These are phyloP conservation scores for Nasturtium officinale DNA, from an alignment of 345 rosid genomes.

Conservation along the genomic window DNA sequence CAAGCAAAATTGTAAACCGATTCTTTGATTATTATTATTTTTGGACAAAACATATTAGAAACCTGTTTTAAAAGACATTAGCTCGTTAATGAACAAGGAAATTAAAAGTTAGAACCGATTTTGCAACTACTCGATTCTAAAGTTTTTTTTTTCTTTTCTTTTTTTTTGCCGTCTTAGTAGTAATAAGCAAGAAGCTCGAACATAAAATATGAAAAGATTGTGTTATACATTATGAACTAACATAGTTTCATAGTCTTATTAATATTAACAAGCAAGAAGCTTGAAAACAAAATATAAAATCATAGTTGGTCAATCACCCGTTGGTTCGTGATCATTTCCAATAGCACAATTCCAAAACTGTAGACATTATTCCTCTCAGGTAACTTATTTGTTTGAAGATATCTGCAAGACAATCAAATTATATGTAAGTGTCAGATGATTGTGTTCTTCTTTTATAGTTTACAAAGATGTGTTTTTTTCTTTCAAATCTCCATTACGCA, in stretches of 20 bases:
- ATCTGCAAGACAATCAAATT: not conserved
- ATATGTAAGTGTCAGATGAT: not conserved
- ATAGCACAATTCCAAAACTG: not conserved
- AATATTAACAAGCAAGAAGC: not conserved
- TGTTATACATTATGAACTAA: not conserved
- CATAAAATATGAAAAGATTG: not conserved
- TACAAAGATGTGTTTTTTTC: not conserved
- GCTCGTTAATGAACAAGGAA: not conserved
- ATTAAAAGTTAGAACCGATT: not conserved
- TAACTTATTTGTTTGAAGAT: not conserved
- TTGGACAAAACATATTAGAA: too few species aligned
- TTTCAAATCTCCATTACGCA: not conserved
- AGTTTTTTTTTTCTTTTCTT: not conserved
- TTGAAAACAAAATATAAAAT: not conserved
- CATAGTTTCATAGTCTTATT: not conserved
- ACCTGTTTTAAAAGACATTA: too few species aligned
- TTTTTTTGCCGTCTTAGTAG: not conserved
- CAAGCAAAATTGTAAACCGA: constrained; percentile 9
- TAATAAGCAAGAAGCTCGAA: not conserved
- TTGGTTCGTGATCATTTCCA: not conserved
- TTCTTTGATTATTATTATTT: not conserved
- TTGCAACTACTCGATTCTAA: not conserved
- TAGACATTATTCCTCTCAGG: not conserved
- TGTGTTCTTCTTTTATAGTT: not conserved
- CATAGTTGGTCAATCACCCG: not conserved